Conservation (phyloP, 306 rosid genomes). For the Boehmeria nivea region DNA sequence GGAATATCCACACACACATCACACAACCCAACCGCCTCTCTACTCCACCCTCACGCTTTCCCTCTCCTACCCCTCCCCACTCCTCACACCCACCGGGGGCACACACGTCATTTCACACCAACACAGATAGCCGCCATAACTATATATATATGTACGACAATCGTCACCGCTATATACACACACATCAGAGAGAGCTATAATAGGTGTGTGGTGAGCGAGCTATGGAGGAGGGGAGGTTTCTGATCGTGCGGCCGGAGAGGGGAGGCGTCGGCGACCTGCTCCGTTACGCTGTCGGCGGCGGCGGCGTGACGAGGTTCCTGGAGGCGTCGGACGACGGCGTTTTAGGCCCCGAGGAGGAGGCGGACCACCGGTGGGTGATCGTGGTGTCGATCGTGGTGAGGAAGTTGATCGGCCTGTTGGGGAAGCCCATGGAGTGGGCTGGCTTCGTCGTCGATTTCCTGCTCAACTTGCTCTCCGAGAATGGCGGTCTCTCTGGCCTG, state of each 20-base stretch:
- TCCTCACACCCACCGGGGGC: too few species aligned
- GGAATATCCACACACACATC: too few species aligned
- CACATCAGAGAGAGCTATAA: too few species aligned
- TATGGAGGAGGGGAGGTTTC: slow-evolving; percentile 21
- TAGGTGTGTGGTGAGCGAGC: too few species aligned
- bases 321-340: slow-evolving; percentile 33
- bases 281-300: slow-evolving; percentile 25
- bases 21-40: too few species aligned
- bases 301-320: slow-evolving; percentile 35
- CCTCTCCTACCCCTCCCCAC: too few species aligned
- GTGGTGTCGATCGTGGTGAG: slow-evolving; percentile 47
- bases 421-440: slow-evolving; percentile 57
- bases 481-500: slow-evolving; percentile 42
- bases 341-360: slow-evolving; percentile 16
- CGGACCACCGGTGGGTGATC: slow-evolving; percentile 49
- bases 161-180: not conserved
- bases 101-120: not conserved
- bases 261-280: slow-evolving; percentile 45
- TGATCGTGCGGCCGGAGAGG: slow-evolving; percentile 55
- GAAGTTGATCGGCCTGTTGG: slow-evolving; percentile 40
- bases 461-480: slow-evolving; percentile 61
- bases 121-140: not conserved
- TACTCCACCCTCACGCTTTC: too few species aligned
- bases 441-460: slow-evolving; percentile 57
- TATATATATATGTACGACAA: not conserved